Base-by-base conservation (phyloP, 1,139 yeast species). In the Saccharomyces hybrid region DNA sequence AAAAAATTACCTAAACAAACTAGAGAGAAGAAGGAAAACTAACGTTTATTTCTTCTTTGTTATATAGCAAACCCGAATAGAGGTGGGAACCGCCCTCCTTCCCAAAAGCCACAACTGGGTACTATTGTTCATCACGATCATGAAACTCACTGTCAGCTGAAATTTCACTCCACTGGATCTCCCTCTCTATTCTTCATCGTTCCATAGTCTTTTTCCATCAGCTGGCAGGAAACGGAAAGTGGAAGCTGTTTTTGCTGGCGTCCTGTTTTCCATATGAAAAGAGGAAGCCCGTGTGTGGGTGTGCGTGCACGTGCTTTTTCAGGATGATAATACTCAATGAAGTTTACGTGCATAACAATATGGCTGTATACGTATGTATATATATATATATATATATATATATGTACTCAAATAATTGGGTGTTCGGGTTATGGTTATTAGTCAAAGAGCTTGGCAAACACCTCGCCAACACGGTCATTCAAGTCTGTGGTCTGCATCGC, bases 401-500 rank as follows among this genome's bases (percentile, higher is more conserved):
- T 8, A 8, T 34, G 16, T 16, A 24, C 19, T 29, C 12, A 5
- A 27, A 44, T 21, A n/a, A 14, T 16, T 12, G 14, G 24, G 44
- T 12, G 24, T 16, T 5, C 24, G 6, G 2, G 9, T 16, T 8
- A 3, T 11, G 2, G 16, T 16, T 16, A 19, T 19, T 9, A 2
- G n/a, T 73, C 79, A 62, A 80, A 83, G 6, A 84, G 64, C 47
- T 78, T 79, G n/a, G 65, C 64, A 64, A 78, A 89, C 0, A 93
- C 84, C 9, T 74, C 75, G 1, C 88, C 87, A 27, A 91, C 81
- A 58, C 76, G 78, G 54, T 79, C 77, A 58, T 90, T 90, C 28
- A 93, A 73, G 68, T 90, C 88, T 1, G 91, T 82, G 0, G 99
- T 88, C 65, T 88, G 88, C 86, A 90, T 84, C 4, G 95, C 79